Conservation (phyloP, 176 grass and related monocot genomes). For the Juncus inflexus region DNA sequence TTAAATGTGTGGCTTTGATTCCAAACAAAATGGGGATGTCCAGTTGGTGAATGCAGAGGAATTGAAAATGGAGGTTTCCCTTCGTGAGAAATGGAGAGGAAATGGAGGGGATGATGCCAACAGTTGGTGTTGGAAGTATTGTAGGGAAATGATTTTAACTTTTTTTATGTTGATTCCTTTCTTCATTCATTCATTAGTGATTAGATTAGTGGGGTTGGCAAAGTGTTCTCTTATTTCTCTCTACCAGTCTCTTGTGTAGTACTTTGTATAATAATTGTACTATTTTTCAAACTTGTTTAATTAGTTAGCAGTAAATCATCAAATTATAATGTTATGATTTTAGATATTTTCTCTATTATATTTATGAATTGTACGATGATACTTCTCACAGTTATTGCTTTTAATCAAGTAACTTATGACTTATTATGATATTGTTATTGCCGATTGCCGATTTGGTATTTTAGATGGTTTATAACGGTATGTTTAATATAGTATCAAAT, state of each 20-base stretch:
- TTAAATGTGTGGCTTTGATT: constrained; percentile 27
- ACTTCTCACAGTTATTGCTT: neutral
- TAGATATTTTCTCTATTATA: too few relatives aligned
- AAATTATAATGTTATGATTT: too few relatives aligned
- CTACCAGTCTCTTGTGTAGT: neutral
- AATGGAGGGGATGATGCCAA: neutral
- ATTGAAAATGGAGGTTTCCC: neutral
- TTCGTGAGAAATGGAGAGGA: constrained; percentile 11
- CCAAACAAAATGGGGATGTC: constrained; percentile 11
- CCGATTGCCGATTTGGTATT: too few relatives aligned
- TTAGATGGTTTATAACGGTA: too few relatives aligned
- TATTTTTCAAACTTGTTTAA: neutral
- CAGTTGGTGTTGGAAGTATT: constrained; percentile 26
- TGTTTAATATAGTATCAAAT: too few relatives aligned
- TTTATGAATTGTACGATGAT: too few relatives aligned
- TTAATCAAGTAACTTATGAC: neutral
- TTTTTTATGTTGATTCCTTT: constrained; percentile 28
- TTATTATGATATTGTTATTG: neutral
- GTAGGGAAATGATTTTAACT: constrained; percentile 25
- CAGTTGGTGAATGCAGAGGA: constrained; percentile 1
- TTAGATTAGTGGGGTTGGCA: constrained; percentile 25
- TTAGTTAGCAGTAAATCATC: too few relatives aligned
- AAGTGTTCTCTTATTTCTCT: constrained; percentile 1
- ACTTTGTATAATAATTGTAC: neutral
- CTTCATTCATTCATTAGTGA: neutral